Base-by-base conservation (phyloP, 2,329 filamentous ascomycete genomes). In the Madurella fahalii region DNA sequence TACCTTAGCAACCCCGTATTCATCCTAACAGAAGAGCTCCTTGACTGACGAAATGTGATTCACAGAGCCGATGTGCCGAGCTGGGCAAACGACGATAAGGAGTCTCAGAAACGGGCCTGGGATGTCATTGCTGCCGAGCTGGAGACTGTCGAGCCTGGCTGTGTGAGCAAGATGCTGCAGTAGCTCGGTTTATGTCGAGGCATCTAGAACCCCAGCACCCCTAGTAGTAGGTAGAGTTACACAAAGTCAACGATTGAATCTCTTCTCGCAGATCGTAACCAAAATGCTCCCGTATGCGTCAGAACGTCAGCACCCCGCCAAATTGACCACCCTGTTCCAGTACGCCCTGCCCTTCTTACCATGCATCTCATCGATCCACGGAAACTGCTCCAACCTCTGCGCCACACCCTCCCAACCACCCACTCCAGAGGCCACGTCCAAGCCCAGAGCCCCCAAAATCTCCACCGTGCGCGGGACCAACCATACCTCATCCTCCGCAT, bases 81-180 rank as follows among this genome's bases (percentile, higher is more conserved):
- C 18, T 68, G 63, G 63, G 46, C 64, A 4, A 61, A 50, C 16
- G 50, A 60, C 12, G 60, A 64, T 1, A 52, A 49, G 37, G 52
- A 54, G 25, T 40, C 52, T n/a, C 63, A 68, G 53, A 59, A 67
- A 53, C 37, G 44, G 12, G 47, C 67, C 3, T 71, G 69, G 68
- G 57, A 67, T 4, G 44, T 51, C 9, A 41, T 71, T 25, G 58
- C 62, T 4, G 57, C 54, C 16, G 61, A 68, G 53, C 40, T 71
- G 18, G 65, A 72, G 49, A 20, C 40, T 11, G 54, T 63, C 16
- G 58, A 64, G 45, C 66, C 67, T 13, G 68, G 67, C 1, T 67
- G 63, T 43, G 58, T 70, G 34, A 16, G 39, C 16, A 58, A 50
- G 48, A 40, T 57, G 42, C n/a, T 47, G 16, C 31, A 48, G 32